Percentiles rank a stretch among this genome's conserved stretches.
Evolutionary conservation across 768 basidiomycete species (phyloP).

Genomic region (Zangia roseola): DNA sequence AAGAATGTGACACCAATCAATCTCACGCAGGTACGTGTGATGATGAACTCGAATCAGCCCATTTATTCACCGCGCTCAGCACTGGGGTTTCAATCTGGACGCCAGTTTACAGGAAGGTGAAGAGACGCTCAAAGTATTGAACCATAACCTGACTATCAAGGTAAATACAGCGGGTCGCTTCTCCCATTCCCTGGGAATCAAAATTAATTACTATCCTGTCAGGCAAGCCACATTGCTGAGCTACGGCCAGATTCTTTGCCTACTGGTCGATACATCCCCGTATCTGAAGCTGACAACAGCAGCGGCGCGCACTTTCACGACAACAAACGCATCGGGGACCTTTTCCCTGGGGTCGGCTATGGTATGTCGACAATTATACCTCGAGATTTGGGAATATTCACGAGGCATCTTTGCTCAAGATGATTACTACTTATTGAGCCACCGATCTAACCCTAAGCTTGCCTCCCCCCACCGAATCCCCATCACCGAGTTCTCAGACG

Average conservation of each 20-base stretch:
- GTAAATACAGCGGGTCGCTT: conserved; percentile 14
- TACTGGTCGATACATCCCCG: conserved; percentile 50
- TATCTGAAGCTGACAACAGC: conserved; percentile 39
- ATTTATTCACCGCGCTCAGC: conserved; percentile 37
- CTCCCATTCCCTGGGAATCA: neutral
- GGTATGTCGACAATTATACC: conserved; percentile 35
- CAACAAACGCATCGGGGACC: conserved; percentile 53
- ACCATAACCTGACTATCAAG: conserved; percentile 45
- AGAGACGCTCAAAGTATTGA: conserved; percentile 48
- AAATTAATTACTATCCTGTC: neutral
- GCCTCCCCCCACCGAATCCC: conserved; percentile 50
- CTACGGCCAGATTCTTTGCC: conserved; percentile 49
- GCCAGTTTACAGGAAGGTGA: conserved; percentile 52
- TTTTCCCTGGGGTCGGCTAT: conserved; percentile 58
- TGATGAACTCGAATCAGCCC: neutral
- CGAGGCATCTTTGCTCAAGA: conserved; percentile 38
- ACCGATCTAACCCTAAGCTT: conserved; percentile 32
- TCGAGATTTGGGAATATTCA: neutral
- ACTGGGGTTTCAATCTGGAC: conserved; percentile 83
- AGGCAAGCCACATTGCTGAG: conserved; percentile 58
- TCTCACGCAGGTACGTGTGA: conserved; percentile 60
- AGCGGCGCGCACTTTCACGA: conserved; percentile 45
- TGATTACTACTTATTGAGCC: conserved; percentile 60
- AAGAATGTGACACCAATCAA: conserved; percentile 69
- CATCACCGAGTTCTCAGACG: conserved; percentile 37